Base-by-base conservation (phyloP, 2,329 filamentous ascomycete species). In the Fusarium luffae region DNA sequence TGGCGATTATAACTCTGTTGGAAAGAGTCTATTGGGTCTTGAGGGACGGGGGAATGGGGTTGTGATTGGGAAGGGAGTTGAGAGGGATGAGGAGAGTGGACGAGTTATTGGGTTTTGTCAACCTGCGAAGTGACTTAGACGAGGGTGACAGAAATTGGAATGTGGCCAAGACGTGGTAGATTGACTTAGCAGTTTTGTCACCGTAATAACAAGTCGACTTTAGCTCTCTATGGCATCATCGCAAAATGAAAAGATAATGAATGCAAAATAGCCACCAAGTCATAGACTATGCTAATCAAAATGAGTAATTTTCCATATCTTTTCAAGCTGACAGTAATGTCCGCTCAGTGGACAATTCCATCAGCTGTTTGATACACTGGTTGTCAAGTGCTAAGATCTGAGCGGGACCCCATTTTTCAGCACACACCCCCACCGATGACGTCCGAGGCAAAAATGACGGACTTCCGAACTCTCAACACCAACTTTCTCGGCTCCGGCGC, bases 1-100 rank as follows among this genome's bases (percentile, higher is more conserved):
- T 62, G 88, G 88, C 3, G 78, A 86, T 57, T 86, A 87, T 49
- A 69, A 75, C 4, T 71, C 70, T 11, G 83, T 88, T 1, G 74
- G 76, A 4, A 78, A 78, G 58, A 78, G 79, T 21, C 63, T 89
- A 43, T 59, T 78, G 23, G 68, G 63, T 6, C 69, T 85, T 18
- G 74, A 74, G 4, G 77, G 77, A 12, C 69, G 76, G 2, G 72
- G 74, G 13, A 77, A 78, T 21, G 85, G 86, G 0, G 62, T 86
- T 11, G 80, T 82, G 1, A 54, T 81, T n/a, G 83, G 83, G 11
- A 77, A 78, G 13, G 85, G 85, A 1, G 77, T 85, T 34, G 66
- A 76, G 19, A 78, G 83, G 57, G 76, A 82, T 54, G 48, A 56
- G 4, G 58, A 57, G n/a, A 83, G 76, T 0, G 83, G 85, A 0